These are phyloP conservation scores for Cystobasidiaceae sp. DNA, from an alignment of 1,284 basidiomycete species.

Conservation along the genomic window DNA sequence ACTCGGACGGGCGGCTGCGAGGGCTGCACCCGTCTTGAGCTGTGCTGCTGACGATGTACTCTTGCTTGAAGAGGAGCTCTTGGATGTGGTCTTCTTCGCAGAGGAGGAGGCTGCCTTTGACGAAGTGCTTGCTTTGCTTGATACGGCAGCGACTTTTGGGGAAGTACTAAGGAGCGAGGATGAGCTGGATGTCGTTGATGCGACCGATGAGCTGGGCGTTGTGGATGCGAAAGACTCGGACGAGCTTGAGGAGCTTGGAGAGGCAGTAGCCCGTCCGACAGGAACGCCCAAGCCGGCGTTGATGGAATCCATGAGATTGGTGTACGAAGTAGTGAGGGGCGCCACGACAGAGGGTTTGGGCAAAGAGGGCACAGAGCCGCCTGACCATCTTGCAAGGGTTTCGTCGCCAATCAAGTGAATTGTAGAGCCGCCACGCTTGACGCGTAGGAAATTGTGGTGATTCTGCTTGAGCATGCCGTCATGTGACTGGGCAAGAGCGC, in stretches of 20 bases:
- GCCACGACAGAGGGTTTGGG: slow-evolving; percentile 2
- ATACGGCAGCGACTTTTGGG: neutral
- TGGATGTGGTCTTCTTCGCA: neutral
- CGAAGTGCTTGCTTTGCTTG: neutral
- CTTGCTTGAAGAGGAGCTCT: neutral
- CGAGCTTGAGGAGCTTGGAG: too few relatives aligned
- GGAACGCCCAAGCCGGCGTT: slow-evolving; percentile 25
- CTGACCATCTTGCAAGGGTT: slow-evolving; percentile 23
- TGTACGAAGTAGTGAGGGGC: slow-evolving; percentile 1
- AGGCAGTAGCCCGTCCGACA: slow-evolving; percentile 5
- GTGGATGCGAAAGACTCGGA: too few relatives aligned
- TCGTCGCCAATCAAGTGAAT: slow-evolving; percentile 25
- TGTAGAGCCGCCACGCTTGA: slow-evolving; percentile 20
- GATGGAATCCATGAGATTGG: slow-evolving; percentile 29
- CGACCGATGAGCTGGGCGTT: too few relatives aligned
- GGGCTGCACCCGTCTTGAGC: too few relatives aligned
- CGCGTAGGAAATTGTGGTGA: slow-evolving; percentile 9
- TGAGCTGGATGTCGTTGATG: too few relatives aligned
- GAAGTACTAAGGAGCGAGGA: neutral
- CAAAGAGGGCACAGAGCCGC: slow-evolving; percentile 8
- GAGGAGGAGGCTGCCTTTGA: neutral
- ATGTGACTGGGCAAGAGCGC: slow-evolving; percentile 14
- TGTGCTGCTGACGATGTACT: neutral
- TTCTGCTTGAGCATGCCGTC: slow-evolving; percentile 17
- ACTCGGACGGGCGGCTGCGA: neutral